phyloP scores from a whole-genome alignment of 495 filamentous ascomycete genomes.

The Halenospora varia region DNA sequence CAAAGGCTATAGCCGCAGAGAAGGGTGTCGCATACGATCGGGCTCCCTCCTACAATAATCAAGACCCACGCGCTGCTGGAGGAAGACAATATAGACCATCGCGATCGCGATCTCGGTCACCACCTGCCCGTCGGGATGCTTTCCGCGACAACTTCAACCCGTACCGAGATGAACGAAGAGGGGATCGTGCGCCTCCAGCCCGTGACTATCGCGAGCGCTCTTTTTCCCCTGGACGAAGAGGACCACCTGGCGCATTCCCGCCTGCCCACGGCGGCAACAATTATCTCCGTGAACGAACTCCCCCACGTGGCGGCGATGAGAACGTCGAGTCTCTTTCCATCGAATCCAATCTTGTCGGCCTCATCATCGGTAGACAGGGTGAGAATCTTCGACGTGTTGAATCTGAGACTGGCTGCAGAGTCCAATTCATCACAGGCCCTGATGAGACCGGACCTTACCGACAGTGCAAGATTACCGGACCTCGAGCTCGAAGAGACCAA shows the following conservation, averaged over 20 bases:
- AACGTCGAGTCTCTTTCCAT: slow-evolving; percentile 70
- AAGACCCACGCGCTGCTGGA: slow-evolving; percentile 32
- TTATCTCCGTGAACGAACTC: slow-evolving; percentile 48
- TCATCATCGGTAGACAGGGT: slow-evolving; percentile 80
- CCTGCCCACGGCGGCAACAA: slow-evolving; percentile 26
- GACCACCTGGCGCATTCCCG: slow-evolving; percentile 41
- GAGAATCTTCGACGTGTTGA: slow-evolving; percentile 80
- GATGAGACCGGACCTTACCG: slow-evolving; percentile 61
- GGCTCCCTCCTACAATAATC: slow-evolving; percentile 32
- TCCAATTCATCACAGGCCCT: slow-evolving; percentile 76
- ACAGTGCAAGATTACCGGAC: slow-evolving; percentile 74
- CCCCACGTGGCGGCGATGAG: slow-evolving; percentile 49
- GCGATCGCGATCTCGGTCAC: slow-evolving; percentile 68
- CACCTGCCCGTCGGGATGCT: slow-evolving; percentile 49
- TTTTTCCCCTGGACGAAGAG: slow-evolving; percentile 50
- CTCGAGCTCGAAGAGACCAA: slow-evolving; percentile 56
- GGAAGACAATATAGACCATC: slow-evolving; percentile 51
- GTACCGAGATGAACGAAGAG: slow-evolving; percentile 71
- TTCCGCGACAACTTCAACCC: slow-evolving; percentile 71
- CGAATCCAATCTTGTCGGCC: slow-evolving; percentile 71
- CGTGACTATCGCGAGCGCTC: slow-evolving; percentile 62
- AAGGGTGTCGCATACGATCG: slow-evolving; percentile 58
- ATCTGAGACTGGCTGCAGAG: slow-evolving; percentile 65
- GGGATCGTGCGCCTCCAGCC: slow-evolving; percentile 43
- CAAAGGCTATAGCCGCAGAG: slow-evolving; percentile 66